Evolutionary conservation across 2,329 filamentous ascomycete species (phyloP).

Genomic region (Neocatenulostroma microsporum): DNA sequence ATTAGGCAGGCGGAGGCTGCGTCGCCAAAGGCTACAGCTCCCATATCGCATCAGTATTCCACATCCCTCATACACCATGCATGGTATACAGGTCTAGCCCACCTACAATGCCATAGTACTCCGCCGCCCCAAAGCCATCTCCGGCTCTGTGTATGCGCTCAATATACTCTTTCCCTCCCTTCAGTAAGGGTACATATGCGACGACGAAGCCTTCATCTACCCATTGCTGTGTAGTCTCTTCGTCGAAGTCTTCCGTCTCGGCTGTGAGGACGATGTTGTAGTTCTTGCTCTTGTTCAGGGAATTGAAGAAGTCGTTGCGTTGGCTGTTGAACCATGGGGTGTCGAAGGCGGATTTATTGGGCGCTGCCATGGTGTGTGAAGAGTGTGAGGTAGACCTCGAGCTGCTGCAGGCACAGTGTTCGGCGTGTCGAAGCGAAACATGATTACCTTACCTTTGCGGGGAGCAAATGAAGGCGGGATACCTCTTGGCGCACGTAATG

Average conservation of each 20-base stretch:
- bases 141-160: conserved; percentile 44
- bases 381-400: neutral
- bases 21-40: conserved; percentile 54
- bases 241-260: conserved; percentile 50
- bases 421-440: too few relatives aligned
- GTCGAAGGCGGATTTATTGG: conserved; percentile 22
- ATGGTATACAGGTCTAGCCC: too few relatives aligned
- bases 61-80: too few relatives aligned
- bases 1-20: conserved; percentile 54
- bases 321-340: conserved; percentile 22
- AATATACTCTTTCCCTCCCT: conserved; percentile 43
- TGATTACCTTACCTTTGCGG: too few relatives aligned
- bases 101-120: conserved; percentile 58
- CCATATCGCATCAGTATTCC: too few relatives aligned
- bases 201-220: conserved; percentile 54
- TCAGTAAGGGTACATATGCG: conserved; percentile 47
- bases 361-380: conserved; percentile 4
- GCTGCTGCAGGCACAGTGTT: too few relatives aligned
- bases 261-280: conserved; percentile 44
- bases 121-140: conserved; percentile 49
- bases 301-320: conserved; percentile 26
- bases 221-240: conserved; percentile 48
- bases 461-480: too few relatives aligned
- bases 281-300: conserved; percentile 34
- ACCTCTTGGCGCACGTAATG: conserved; percentile 2